Evolutionary conservation across 1,139 yeast species (phyloP), one percentile per base, ranked within the genome.

Genomic region (Diutina rugosa): DNA sequence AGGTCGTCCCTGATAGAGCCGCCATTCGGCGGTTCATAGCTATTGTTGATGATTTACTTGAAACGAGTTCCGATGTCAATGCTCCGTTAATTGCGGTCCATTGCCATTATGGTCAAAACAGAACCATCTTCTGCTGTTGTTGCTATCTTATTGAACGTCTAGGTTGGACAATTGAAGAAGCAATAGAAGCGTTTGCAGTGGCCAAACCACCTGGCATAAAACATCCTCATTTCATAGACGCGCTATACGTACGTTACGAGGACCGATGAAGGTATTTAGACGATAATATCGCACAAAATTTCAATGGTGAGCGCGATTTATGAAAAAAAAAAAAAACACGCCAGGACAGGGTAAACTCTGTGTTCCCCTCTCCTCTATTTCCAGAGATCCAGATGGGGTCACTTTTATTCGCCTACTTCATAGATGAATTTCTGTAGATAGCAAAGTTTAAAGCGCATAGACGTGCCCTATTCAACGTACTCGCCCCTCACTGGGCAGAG

Each of bases 61-160:
- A 63, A 6, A 56, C 59, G 9, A 61, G 64, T 10, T 54, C 65
- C 59, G 4, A 12, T 35, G 60, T 62, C 51, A 61, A 63, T 14
- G 55, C 62, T 41, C 81, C 81, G 8, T 69, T 75, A 44, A 71
- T 86, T 5, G 90, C 80, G 0, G 86, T 87, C 4, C 95, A 87
- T 67, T 87, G 95, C 65, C 95, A 87, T 65, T 87, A 87, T 65
- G 95, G 95, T 3, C 87, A 85, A 67, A 87, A 87, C 66, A 72
- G 95, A 57, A 87, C 95, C 0, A 95, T 95, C 1, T 87, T 82
- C 63, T 75, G 87, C 58, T 80, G 87, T 30, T 84, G 89, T 63
- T 81, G 88, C 63, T 87, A 84, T 65, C 71, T 87, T 64, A 76
- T 87, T 51, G 90, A 85, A 62, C 70, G 71, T 57, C 68, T 80